phyloP scores from a whole-genome alignment of 2,329 filamentous ascomycete species.

The Exophiala oligosperma region DNA sequence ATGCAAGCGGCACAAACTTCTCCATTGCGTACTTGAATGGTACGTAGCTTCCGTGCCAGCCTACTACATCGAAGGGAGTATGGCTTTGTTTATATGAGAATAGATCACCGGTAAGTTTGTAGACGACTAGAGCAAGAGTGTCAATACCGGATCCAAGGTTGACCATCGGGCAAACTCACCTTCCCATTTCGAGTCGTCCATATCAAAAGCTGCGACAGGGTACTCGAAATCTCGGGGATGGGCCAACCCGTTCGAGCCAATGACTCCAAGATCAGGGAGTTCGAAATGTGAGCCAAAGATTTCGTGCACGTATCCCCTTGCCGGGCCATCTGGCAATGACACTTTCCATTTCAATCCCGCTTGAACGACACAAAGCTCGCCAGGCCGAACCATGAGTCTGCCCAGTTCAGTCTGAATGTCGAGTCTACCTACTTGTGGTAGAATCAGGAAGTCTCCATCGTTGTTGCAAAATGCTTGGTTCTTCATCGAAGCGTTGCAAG shows the following conservation, averaged over 20 bases:
- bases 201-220: conserved; percentile 59
- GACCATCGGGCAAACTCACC: conserved; percentile 16
- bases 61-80: conserved; percentile 69
- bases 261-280: conserved; percentile 65
- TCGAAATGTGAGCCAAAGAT: conserved; percentile 64
- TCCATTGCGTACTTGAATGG: conserved; percentile 43
- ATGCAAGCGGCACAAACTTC: conserved; percentile 41
- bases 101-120: conserved; percentile 63
- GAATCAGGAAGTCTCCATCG: conserved; percentile 67
- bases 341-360: conserved; percentile 65
- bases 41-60: conserved; percentile 67
- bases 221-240: conserved; percentile 65
- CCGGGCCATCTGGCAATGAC: conserved; percentile 55
- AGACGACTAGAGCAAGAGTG: conserved; percentile 45
- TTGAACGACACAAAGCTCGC: conserved; percentile 66
- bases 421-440: conserved; percentile 63
- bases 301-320: conserved; percentile 66
- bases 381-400: conserved; percentile 61
- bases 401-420: conserved; percentile 71
- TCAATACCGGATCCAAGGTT: too few species aligned
- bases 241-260: conserved; percentile 66
- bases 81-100: conserved; percentile 64
- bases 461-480: conserved; percentile 59
- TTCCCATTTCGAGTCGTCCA: conserved; percentile 55
- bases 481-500: conserved; percentile 58